These are phyloP conservation scores for Cercospora sp. DNA, from an alignment of 2,329 filamentous ascomycete genomes.

Conservation along the genomic window DNA sequence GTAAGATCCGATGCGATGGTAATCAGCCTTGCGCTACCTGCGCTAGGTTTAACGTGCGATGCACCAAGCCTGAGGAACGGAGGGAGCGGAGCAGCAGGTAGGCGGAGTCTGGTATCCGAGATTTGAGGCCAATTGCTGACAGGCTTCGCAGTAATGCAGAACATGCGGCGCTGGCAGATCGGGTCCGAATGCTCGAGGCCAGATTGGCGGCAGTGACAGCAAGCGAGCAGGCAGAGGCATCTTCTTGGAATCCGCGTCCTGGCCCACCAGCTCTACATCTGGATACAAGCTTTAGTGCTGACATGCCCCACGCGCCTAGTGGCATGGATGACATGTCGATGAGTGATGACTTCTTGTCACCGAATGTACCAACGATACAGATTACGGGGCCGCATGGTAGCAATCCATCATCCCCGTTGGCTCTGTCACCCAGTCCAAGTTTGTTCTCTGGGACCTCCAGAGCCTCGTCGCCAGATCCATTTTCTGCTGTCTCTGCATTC, in stretches of 20 bases:
- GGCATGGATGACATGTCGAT: conserved; percentile 13
- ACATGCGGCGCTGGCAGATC: conserved; percentile 21
- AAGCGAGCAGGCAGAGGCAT: not conserved
- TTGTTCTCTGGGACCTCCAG: conserved; percentile 21
- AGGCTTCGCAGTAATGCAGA: conserved; percentile 14
- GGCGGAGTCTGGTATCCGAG: not conserved
- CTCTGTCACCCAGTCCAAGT: conserved; percentile 19
- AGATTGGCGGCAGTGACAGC: conserved; percentile 19
- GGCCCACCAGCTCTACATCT: conserved; percentile 19
- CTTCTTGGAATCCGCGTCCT: not conserved
- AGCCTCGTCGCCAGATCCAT: conserved; percentile 22
- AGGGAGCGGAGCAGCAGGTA: conserved; percentile 22
- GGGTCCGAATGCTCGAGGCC: conserved; percentile 22
- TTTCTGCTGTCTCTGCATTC: conserved; percentile 16
- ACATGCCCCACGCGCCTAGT: not conserved
- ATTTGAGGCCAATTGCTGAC: not conserved
- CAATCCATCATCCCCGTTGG: conserved; percentile 16
- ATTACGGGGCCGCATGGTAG: conserved; percentile 23
- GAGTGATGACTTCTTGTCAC: conserved; percentile 14
- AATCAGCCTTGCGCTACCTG: conserved; percentile 22
- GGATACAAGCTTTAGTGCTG: conserved; percentile 20
- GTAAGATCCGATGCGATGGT: conserved; percentile 24
- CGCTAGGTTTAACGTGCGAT: conserved; percentile 22
- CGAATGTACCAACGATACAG: conserved; percentile 20
- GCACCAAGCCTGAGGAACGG: conserved; percentile 19